phyloP scores from a whole-genome alignment of 164 flowering plant species.

The Kingdonia uniflora region DNA sequence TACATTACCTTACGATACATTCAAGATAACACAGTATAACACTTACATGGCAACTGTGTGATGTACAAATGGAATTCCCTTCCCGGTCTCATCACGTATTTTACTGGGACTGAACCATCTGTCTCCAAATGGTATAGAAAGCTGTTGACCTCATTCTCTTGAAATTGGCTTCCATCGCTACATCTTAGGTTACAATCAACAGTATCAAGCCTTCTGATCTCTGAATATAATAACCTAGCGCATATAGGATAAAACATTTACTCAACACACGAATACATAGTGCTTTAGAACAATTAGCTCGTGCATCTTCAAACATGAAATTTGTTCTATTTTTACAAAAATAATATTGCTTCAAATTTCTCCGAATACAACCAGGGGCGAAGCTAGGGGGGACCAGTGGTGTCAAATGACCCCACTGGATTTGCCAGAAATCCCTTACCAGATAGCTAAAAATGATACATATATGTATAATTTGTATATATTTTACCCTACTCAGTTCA shows the following conservation, averaged over 20 bases:
- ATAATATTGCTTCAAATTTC: too few species aligned
- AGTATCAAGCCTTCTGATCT: constrained; percentile 30
- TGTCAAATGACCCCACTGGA: too few species aligned
- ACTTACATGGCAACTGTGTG: constrained; percentile 87
- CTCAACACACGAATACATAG: background rate
- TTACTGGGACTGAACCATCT: constrained; percentile 21
- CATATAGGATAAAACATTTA: constrained; percentile 1
- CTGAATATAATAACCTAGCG: constrained; percentile 63
- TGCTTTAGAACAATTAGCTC: background rate
- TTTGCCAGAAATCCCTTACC: too few species aligned
- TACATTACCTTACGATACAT: too few species aligned
- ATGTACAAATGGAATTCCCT: constrained; percentile 79
- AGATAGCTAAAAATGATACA: too few species aligned
- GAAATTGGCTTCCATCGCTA: constrained; percentile 12
- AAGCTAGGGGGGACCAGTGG: too few species aligned
- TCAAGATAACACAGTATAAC: too few species aligned
- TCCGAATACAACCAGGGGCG: too few species aligned
- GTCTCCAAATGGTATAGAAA: constrained; percentile 25
- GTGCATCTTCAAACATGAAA: too few species aligned
- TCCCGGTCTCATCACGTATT: constrained; percentile 46
- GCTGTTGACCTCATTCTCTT: constrained; percentile 14
- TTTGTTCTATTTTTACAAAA: too few species aligned
- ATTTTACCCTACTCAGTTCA: too few species aligned
- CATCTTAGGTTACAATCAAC: constrained; percentile 2
- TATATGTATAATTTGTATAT: too few species aligned